Base-by-base conservation (phyloP, 2,329 filamentous ascomycete genomes). In the Graphiopsis chlorocephala region DNA sequence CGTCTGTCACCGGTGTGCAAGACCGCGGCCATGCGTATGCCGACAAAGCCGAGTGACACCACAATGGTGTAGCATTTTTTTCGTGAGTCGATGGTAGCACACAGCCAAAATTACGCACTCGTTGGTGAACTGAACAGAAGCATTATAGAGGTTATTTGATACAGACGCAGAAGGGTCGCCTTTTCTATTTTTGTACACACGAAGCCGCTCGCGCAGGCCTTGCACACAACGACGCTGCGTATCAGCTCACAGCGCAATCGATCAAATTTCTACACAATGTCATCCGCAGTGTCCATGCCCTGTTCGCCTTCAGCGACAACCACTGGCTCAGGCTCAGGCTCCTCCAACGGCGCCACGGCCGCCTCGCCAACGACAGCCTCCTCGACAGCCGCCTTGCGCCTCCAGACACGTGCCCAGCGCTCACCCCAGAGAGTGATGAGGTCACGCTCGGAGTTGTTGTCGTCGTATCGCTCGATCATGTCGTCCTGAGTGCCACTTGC, bases 321-420 rank as follows among this genome's bases (percentile, higher is more conserved):
- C 62, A 68, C 68, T 10, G 66, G 62, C 45, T 58, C 65, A 12
- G 65, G 62, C 61, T 69, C 64, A 15, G 72, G 70, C 65, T 75
- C 73, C 60, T 79, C 74, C 56, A 78, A 78, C 12, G 84, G 81
- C 65, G 79, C 78, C 3, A 83, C 78, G 60, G 85, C 81, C 20
- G 81, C 81, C 70, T 88, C 86, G 12, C 81, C 80, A 20, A 88
- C 84, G 66, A 86, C 84, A 0, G 90, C 85, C 78, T 97, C 93
- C 79, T 98, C 93, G 15, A 98, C 91, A 2, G 91, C 91, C 15
- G 86, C 86, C 78, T 92, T 90, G 50, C 95, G 84, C 72, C 88
- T 82, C 77, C 97, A 97, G 1, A 95, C 92, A 33, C 92, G 85
- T 67, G 92, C 81, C 95, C 95, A 99, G 56, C 93, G 86, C 74